These are phyloP conservation scores for Simplicillium aogashimaense DNA, from an alignment of 2,329 filamentous ascomycete species.

Conservation along the genomic window DNA sequence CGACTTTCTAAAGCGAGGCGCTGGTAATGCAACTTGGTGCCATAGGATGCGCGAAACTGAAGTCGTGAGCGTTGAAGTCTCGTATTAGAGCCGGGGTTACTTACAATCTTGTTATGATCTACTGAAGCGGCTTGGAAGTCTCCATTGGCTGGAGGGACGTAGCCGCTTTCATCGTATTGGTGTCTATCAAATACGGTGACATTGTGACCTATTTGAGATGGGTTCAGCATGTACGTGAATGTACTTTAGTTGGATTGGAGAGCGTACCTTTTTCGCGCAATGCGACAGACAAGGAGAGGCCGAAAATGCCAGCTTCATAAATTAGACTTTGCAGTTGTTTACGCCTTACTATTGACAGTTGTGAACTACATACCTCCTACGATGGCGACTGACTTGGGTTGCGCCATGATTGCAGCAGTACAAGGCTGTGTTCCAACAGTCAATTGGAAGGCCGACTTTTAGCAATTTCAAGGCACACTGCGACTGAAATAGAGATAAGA, in stretches of 20 bases:
- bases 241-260: neutral
- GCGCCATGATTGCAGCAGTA: neutral
- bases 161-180: conserved; percentile 11
- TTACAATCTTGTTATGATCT: conserved; percentile 16
- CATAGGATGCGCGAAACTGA: conserved; percentile 15
- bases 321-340: neutral
- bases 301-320: conserved; percentile 13
- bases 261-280: conserved; percentile 11
- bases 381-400: conserved; percentile 7
- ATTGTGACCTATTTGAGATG: conserved; percentile 6
- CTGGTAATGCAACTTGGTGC: conserved; percentile 14
- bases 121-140: conserved; percentile 13
- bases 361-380: conserved; percentile 6
- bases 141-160: conserved; percentile 8
- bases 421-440: too few relatives aligned
- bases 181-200: conserved; percentile 14
- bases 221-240: neutral
- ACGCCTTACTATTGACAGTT: neutral
- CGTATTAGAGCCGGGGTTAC: neutral
- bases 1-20: conserved; percentile 14
- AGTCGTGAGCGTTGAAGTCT: neutral
- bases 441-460: too few relatives aligned
- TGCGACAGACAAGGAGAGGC: conserved; percentile 13
- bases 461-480: too few relatives aligned
- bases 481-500: too few relatives aligned